phyloP scores from a whole-genome alignment of 768 basidiomycete genomes.

The Lactifluus piperatus region DNA sequence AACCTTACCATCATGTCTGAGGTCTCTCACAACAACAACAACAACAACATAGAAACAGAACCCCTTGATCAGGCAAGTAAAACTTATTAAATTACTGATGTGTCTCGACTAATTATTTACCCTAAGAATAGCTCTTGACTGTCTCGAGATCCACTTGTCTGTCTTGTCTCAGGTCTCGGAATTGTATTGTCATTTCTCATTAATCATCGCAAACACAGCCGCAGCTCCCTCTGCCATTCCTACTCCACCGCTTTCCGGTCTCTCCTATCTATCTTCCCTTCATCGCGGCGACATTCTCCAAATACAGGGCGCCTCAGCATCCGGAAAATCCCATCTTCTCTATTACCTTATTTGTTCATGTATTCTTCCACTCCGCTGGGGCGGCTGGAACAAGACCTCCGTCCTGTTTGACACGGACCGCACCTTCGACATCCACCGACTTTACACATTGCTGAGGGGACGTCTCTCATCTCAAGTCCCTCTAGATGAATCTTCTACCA shows the following conservation, averaged over 20 bases:
- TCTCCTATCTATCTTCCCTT: conserved; percentile 27
- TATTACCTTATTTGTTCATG: conserved; percentile 54
- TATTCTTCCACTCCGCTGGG: conserved; percentile 40
- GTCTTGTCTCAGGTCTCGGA: neutral
- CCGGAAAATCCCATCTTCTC: conserved; percentile 75
- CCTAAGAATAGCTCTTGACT: conserved; percentile 6
- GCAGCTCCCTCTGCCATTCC: conserved; percentile 1
- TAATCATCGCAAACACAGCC: conserved; percentile 5
- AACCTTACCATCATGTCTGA: neutral
- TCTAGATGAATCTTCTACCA: neutral
- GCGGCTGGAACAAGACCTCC: conserved; percentile 57
- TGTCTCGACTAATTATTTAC: neutral
- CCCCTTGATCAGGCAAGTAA: conserved; percentile 15
- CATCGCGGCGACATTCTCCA: conserved; percentile 59
- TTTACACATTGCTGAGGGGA: conserved; percentile 42
- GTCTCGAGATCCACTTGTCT: conserved; percentile 4
- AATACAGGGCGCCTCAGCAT: conserved; percentile 64
- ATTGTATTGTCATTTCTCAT: neutral
- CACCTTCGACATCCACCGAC: conserved; percentile 49
- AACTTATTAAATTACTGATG: neutral
- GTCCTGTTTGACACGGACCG: conserved; percentile 65
- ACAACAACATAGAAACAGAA: neutral
- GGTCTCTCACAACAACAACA: neutral
- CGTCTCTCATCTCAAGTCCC: conserved; percentile 35
- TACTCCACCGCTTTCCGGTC: conserved; percentile 12